These are phyloP conservation scores for Mucuna pruriens DNA, from an alignment of 306 rosid genomes.

Conservation along the genomic window DNA sequence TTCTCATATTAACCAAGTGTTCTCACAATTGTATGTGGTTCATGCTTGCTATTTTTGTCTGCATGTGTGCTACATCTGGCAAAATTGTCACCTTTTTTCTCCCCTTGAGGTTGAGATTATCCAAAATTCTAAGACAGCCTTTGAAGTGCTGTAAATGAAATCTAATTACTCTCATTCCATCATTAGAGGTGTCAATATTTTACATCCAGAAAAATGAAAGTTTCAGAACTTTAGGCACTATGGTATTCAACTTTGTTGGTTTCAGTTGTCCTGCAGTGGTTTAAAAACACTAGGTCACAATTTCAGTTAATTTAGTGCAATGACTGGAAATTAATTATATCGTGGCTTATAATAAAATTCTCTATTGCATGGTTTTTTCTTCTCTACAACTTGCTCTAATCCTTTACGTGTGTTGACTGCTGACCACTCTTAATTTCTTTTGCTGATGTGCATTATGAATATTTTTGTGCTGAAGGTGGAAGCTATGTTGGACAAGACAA, in stretches of 20 bases:
- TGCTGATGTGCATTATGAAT: conserved; percentile 35
- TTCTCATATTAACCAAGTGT: too few species aligned
- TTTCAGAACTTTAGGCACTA: conserved; percentile 7
- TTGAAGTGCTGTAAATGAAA: background rate
- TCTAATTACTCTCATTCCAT: conserved; percentile 11
- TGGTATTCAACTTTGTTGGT: conserved; percentile 17
- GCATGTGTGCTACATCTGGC: background rate
- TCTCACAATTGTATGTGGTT: too few species aligned
- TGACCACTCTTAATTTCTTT: background rate
- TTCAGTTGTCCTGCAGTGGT: conserved; percentile 25
- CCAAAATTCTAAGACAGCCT: background rate
- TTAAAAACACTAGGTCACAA: background rate
- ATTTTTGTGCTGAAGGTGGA: conserved; percentile 67
- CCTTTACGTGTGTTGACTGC: background rate
- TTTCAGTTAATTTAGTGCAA: conserved; percentile 20
- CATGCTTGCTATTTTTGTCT: background rate
- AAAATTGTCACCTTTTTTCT: background rate
- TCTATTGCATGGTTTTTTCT: background rate
- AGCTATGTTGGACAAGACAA: conserved; percentile 98
- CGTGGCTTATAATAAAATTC: background rate
- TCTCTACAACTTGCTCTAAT: background rate
- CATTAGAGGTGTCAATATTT: conserved; percentile 10
- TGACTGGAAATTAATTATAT: background rate
- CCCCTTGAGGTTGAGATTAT: background rate
- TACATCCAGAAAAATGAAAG: conserved; percentile 4